Percentiles rank a stretch among this genome's conserved stretches.
Conservation (phyloP, 768 basidiomycete species). For the Leccinum rimulosum region DNA sequence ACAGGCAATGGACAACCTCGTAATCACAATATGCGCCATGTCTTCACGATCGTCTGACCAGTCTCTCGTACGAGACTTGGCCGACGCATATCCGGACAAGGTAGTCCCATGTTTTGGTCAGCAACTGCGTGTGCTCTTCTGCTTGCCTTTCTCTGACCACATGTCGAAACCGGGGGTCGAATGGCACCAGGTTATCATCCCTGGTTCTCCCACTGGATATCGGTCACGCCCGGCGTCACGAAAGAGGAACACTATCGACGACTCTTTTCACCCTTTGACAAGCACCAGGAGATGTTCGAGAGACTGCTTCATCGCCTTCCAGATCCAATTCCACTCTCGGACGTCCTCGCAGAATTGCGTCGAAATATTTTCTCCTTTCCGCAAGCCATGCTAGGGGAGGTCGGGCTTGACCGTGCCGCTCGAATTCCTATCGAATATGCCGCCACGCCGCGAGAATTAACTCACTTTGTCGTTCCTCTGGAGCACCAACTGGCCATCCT, state of each 20-base stretch:
- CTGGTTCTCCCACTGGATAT: conserved; percentile 86
- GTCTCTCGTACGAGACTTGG: conserved; percentile 62
- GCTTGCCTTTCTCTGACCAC: conserved; percentile 6
- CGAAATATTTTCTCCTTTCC: conserved; percentile 59
- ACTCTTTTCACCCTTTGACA: conserved; percentile 53
- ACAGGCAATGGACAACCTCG: conserved; percentile 51
- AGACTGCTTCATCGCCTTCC: conserved; percentile 66
- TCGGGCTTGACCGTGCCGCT: conserved; percentile 83
- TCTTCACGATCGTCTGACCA: conserved; percentile 69
- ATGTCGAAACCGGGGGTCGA: conserved; percentile 3
- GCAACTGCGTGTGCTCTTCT: conserved; percentile 26
- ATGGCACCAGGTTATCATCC: conserved; percentile 79
- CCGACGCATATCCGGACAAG: conserved; percentile 55
- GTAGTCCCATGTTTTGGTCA: conserved; percentile 89
- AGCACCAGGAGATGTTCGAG: conserved; percentile 45
- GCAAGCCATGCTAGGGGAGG: conserved; percentile 85
- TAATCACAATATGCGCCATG: conserved; percentile 83
- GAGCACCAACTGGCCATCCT: conserved; percentile 80
- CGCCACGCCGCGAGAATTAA: conserved; percentile 52
- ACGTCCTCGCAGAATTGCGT: conserved; percentile 61
- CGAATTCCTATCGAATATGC: conserved; percentile 63
- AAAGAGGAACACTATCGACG: conserved; percentile 75
- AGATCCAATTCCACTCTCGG: conserved; percentile 59
- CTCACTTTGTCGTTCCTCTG: conserved; percentile 76
- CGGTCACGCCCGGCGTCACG: conserved; percentile 38